Conservation (phyloP, 192 early-diverging fungal genomes). For the Coemansia sp. region DNA sequence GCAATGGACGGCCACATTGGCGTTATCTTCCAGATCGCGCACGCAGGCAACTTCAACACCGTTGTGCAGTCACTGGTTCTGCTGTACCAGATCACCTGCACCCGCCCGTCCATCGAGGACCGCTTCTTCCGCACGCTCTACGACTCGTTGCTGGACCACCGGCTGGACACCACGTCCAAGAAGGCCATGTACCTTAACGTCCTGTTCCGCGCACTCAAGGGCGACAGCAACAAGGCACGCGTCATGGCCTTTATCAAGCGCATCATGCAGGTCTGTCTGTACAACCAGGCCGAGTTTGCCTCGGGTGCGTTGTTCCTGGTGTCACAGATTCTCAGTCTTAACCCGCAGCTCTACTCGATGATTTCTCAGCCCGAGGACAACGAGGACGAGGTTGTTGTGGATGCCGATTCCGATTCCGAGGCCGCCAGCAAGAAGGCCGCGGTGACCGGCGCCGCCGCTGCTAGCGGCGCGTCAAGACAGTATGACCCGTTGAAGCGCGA, state of each 20-base stretch:
- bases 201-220: slow-evolving; percentile 79
- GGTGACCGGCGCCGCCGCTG: background rate
- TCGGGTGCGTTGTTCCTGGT: slow-evolving; percentile 85
- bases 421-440: background rate
- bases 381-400: slow-evolving; percentile 25
- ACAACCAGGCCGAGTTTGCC: slow-evolving; percentile 79
- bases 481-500: slow-evolving; percentile 90
- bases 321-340: slow-evolving; percentile 63
- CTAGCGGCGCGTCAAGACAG: background rate
- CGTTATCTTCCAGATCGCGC: slow-evolving; percentile 88
- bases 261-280: slow-evolving; percentile 73
- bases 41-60: slow-evolving; percentile 88
- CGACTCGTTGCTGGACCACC: slow-evolving; percentile 82
- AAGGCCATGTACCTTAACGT: slow-evolving; percentile 95
- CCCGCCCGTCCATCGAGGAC: slow-evolving; percentile 64
- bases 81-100: slow-evolving; percentile 66
- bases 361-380: slow-evolving; percentile 54
- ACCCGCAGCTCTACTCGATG: slow-evolving; percentile 61
- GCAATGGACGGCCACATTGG: slow-evolving; percentile 82
- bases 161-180: slow-evolving; percentile 76
- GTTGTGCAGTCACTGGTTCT: slow-evolving; percentile 91
- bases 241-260: slow-evolving; percentile 89
- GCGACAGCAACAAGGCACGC: slow-evolving; percentile 67
- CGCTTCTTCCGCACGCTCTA: slow-evolving; percentile 92
- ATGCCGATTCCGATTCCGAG: slow-evolving; percentile 9